Percentiles rank a stretch among this genome's conserved stretches.
Conservation (phyloP, 768 basidiomycete species). For the Exidia glandulosa region DNA sequence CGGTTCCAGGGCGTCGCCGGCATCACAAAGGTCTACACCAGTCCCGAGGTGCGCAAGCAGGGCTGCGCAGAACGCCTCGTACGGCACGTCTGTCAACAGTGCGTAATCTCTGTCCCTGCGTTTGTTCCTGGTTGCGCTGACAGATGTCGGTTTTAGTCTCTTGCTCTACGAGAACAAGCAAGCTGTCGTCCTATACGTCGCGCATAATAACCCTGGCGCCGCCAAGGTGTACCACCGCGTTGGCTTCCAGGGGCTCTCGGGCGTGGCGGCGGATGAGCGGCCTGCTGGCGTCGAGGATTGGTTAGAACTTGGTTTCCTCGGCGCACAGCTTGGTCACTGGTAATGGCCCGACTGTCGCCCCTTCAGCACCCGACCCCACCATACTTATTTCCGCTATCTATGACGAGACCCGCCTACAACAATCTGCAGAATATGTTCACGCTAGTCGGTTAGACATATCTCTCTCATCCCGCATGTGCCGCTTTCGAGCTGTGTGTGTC, state of each 20-base stretch:
- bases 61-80: slow-evolving; percentile 56
- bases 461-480: too few relatives aligned
- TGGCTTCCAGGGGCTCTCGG: slow-evolving; percentile 48
- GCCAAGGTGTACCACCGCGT: slow-evolving; percentile 46
- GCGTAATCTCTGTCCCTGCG: not conserved
- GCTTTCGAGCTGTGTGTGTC: too few relatives aligned
- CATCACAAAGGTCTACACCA: slow-evolving; percentile 65
- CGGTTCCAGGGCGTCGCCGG: slow-evolving; percentile 35
- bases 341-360: slow-evolving; percentile 13
- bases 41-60: slow-evolving; percentile 35
- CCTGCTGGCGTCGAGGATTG: slow-evolving; percentile 42
- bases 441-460: too few relatives aligned
- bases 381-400: too few relatives aligned
- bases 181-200: slow-evolving; percentile 56
- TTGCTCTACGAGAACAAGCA: slow-evolving; percentile 35
- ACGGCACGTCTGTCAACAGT: slow-evolving; percentile 21
- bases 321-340: slow-evolving; percentile 52
- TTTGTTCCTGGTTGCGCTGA: not conserved
- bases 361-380: too few relatives aligned
- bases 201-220: slow-evolving; percentile 40
- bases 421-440: too few relatives aligned
- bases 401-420: too few relatives aligned
- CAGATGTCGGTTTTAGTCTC: slow-evolving; percentile 19
- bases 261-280: slow-evolving; percentile 18
- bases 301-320: slow-evolving; percentile 57